Percentiles rank a stretch among this genome's conserved stretches.
phyloP scores from a whole-genome alignment of 768 basidiomycete genomes.

The Roridomyces roridus region DNA sequence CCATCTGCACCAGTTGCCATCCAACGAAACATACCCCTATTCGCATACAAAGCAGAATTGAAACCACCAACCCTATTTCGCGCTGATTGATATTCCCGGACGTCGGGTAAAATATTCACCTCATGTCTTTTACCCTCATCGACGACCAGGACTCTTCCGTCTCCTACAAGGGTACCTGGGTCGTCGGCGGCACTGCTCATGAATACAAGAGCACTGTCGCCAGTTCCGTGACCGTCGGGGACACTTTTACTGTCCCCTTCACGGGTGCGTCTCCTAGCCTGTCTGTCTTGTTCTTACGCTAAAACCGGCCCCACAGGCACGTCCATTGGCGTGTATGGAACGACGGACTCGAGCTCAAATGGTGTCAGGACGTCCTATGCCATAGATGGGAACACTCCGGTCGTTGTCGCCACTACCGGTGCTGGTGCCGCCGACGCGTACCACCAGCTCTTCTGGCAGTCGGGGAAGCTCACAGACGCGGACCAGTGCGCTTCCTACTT shows the following conservation, averaged over 20 bases:
- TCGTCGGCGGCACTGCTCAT: slow-evolving; percentile 30
- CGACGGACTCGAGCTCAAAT: slow-evolving; percentile 39
- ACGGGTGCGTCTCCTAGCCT: slow-evolving; percentile 28
- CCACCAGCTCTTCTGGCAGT: slow-evolving; percentile 44
- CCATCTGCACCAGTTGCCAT: no score
- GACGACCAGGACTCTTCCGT: slow-evolving; percentile 44
- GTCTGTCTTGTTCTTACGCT: neutral
- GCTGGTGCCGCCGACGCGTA: slow-evolving; percentile 32
- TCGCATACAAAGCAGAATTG: no score
- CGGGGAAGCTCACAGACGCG: slow-evolving; percentile 27
- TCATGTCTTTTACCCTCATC: slow-evolving; percentile 32
- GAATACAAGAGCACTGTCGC: slow-evolving; percentile 39
- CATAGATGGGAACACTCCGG: slow-evolving; percentile 35
- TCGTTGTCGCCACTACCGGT: slow-evolving; percentile 31
- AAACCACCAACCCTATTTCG: no score
- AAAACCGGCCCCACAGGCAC: slow-evolving; percentile 29
- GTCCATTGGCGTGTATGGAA: slow-evolving; percentile 41
- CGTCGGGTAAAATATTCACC: no score
- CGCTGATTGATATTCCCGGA: no score
- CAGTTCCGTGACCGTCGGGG: slow-evolving; percentile 40
- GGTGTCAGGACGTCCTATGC: slow-evolving; percentile 44
- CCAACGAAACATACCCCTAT: no score
- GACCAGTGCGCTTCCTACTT: slow-evolving; percentile 37
- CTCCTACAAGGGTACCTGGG: slow-evolving; percentile 40
- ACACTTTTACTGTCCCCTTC: slow-evolving; percentile 42